Base-by-base conservation (phyloP, 352 stramenopile species). In the Hyaloperonospora brassicae region DNA sequence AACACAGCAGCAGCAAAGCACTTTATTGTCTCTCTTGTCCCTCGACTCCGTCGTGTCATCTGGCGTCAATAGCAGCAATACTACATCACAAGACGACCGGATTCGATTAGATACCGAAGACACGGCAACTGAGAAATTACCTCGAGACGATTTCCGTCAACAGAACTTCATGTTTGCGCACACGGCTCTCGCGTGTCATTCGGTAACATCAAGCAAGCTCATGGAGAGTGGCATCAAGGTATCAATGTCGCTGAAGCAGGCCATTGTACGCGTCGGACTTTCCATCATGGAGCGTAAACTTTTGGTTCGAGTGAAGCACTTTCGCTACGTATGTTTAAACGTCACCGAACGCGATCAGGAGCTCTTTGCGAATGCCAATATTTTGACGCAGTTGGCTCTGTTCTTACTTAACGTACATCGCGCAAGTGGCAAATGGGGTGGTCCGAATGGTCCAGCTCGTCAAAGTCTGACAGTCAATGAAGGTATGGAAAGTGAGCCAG, bases 311-410 rank as follows among this genome's bases (percentile, higher is more conserved):
- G 87, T 98, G 10, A 97, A 95, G 61, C 93, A 98, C 66, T 98
- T 98, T 60, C 92, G 96, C 12, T 98, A 98, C 66, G 94, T 97
- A 5, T 98, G 96, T 50, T 62, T 98, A 21, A 87, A 93, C 35
- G 82, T 94, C 0, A 69, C 75, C 0, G 82, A 95, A 46, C 68
- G 79, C 22, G 86, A 93, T 31, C 77, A 91, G 49, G 67, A 86
- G 45, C 64, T 98, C 7, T 98, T 98, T 62, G 80, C 90, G 7
- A 96, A 98, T 58, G 89, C 95, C 5, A 85, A 97, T 23, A 89
- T 96, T 12, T 66, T 98, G 36, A 96, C 87, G 12, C 88, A 96
- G 43, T 72, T 98, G 13, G 93, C 94, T 10, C 75, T 97, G 22
- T 98, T 97, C 45, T 65, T 98, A 27, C 87, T 98, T 49, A 93